These are phyloP conservation scores for Peltaster fructicola DNA, from an alignment of 2,329 filamentous ascomycete species.

Conservation along the genomic window DNA sequence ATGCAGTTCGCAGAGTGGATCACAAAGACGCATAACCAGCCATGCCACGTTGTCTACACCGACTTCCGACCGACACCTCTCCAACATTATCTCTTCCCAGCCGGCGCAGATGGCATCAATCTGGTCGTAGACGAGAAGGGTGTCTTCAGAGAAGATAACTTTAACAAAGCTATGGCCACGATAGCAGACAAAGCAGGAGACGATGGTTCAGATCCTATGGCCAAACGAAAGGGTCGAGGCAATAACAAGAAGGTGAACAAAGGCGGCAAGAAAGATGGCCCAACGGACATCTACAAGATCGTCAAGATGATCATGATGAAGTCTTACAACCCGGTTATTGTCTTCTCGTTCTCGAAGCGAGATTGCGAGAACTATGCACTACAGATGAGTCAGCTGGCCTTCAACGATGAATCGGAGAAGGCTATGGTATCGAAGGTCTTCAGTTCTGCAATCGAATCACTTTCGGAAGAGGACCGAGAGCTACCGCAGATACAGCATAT, in stretches of 20 bases:
- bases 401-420: conserved; percentile 94
- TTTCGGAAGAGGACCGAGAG: conserved; percentile 78
- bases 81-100: conserved; percentile 95
- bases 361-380: conserved; percentile 86
- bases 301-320: conserved; percentile 98
- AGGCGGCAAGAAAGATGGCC: conserved; percentile 52
- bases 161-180: conserved; percentile 83
- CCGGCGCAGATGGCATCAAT: conserved; percentile 81
- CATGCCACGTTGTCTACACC: conserved; percentile 97
- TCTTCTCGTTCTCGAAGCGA: conserved; percentile 98
- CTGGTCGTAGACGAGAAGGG: conserved; percentile 94
- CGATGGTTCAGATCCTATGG: conserved; percentile 61
- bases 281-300: conserved; percentile 88
- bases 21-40: conserved; percentile 90
- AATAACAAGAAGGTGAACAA: conserved; percentile 88
- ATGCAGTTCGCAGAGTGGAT: conserved; percentile 99
- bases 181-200: conserved; percentile 78
- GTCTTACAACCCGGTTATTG: conserved; percentile 93
- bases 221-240: conserved; percentile 68
- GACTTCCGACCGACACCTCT: conserved; percentile 93
- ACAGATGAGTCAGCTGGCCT: conserved; percentile 68
- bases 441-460: conserved; percentile 73
- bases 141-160: conserved; percentile 90
- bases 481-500: conserved; percentile 85
- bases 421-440: conserved; percentile 90